Conservation (phyloP, 2,329 filamentous ascomycete genomes). For the Colletotrichum orchidophilum region DNA sequence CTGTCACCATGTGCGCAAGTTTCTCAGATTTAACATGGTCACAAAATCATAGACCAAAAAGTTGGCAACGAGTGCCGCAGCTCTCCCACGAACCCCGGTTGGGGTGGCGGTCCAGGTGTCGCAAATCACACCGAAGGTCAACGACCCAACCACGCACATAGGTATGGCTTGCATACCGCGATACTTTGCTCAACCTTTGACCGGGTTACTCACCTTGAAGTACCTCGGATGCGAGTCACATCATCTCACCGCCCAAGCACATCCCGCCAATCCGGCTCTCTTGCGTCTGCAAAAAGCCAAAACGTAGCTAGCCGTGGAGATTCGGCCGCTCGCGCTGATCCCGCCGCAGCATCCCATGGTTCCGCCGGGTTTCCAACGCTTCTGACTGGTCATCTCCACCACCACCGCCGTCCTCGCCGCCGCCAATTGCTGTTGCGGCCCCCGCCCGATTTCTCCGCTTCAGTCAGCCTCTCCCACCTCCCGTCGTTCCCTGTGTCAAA, state of each 20-base stretch:
- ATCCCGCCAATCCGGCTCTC: neutral
- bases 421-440: neutral
- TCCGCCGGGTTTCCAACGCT: neutral
- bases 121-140: neutral
- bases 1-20: neutral
- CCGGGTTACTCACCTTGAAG: neutral
- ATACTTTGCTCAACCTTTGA: neutral
- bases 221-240: neutral
- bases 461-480: neutral
- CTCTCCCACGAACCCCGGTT: neutral
- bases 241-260: constrained; percentile 2
- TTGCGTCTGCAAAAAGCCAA: neutral
- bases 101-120: neutral
- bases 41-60: neutral
- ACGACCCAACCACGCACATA: neutral
- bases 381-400: neutral
- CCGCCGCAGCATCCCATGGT: neutral
- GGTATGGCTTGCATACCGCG: neutral
- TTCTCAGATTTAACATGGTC: neutral
- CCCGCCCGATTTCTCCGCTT: neutral
- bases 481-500: neutral
- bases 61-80: neutral
- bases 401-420: neutral
- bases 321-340: neutral
- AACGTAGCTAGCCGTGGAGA: neutral